phyloP scores from a whole-genome alignment of 2,329 filamentous ascomycete species.

The Nemania sp. region DNA sequence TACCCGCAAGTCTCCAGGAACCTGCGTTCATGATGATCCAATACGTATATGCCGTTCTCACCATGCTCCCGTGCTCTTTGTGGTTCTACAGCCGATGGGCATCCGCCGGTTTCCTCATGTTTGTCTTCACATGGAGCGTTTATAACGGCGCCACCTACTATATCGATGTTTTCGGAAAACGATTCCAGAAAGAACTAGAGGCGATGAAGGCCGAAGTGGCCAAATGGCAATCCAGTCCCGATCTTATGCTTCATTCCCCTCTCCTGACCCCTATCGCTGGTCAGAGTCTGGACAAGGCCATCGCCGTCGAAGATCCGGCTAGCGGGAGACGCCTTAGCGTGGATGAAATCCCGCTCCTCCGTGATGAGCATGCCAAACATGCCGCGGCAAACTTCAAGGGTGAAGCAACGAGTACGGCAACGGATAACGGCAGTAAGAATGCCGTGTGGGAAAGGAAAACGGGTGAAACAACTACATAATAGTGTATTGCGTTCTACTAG shows the following conservation, averaged over 20 bases:
- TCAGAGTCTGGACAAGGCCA: slow-evolving; percentile 28
- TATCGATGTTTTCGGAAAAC: slow-evolving; percentile 95
- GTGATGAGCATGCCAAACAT: slow-evolving; percentile 46
- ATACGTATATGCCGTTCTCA: slow-evolving; percentile 85
- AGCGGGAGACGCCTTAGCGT: slow-evolving; percentile 41
- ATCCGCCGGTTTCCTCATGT: slow-evolving; percentile 73
- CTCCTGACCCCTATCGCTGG: slow-evolving; percentile 42
- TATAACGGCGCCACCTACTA: slow-evolving; percentile 98
- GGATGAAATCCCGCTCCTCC: slow-evolving; percentile 61
- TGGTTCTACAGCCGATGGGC: slow-evolving; percentile 92
- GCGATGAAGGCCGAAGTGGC: slow-evolving; percentile 84
- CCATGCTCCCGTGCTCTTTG: slow-evolving; percentile 90
- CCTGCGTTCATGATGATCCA: slow-evolving; percentile 95
- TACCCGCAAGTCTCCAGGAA: slow-evolving; percentile 79
- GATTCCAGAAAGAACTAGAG: slow-evolving; percentile 96
- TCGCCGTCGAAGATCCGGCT: slow-evolving; percentile 35
- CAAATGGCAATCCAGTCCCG: slow-evolving; percentile 75
- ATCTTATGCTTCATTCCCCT: slow-evolving; percentile 47
- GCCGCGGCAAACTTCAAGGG: slow-evolving; percentile 4
- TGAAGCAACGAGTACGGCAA: slow-evolving; percentile 43
- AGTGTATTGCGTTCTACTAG: not conserved
- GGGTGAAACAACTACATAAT: slow-evolving; percentile 25
- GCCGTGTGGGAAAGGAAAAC: slow-evolving; percentile 52
- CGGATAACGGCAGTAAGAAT: slow-evolving; percentile 51
- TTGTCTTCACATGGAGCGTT: slow-evolving; percentile 91